Percentiles rank a stretch among this genome's conserved stretches.
Evolutionary conservation across 768 basidiomycete genomes (phyloP).

Genomic region (Trichaptum fuscoviolaceum): DNA sequence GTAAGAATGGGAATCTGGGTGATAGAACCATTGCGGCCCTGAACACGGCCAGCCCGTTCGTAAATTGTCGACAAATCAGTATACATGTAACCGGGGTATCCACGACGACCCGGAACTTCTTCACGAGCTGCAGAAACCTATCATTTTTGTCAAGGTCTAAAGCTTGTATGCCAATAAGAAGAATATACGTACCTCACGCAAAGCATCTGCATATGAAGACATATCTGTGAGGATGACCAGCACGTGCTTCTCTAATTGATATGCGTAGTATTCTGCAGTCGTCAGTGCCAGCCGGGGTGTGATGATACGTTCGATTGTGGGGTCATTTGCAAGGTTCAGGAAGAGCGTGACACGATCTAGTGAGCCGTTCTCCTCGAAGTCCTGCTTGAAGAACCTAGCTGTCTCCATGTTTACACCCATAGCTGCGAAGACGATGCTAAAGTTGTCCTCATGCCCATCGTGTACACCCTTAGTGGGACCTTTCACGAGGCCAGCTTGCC

Average conservation of each 20-base stretch:
- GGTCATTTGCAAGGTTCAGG: slow-evolving; percentile 98
- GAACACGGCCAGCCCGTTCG: slow-evolving; percentile 96
- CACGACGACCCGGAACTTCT: slow-evolving; percentile 98
- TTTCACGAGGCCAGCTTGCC: slow-evolving; percentile 96
- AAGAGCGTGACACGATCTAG: slow-evolving; percentile 97
- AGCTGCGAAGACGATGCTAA: slow-evolving; percentile 98
- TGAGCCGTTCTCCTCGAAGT: slow-evolving; percentile 98
- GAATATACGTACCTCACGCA: slow-evolving; percentile 75
- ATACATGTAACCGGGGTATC: slow-evolving; percentile 98
- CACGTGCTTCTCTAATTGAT: slow-evolving; percentile 99
- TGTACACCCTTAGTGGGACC: slow-evolving; percentile 95
- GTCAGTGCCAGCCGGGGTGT: slow-evolving; percentile 97
- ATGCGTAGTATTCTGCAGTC: slow-evolving; percentile 98
- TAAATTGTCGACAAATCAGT: slow-evolving; percentile 99
- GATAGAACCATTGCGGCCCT: slow-evolving; percentile 98
- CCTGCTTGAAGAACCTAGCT: slow-evolving; percentile 98
- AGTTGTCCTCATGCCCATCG: slow-evolving; percentile 99
- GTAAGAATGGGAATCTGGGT: slow-evolving; percentile 99
- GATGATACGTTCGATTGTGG: slow-evolving; percentile 99
- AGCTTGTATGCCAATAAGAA: slow-evolving; percentile 6
- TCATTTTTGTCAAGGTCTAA: slow-evolving; percentile 5
- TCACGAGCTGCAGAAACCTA: slow-evolving; percentile 97
- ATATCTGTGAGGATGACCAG: slow-evolving; percentile 99
- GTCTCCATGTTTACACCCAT: slow-evolving; percentile 99
- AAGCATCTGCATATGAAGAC: slow-evolving; percentile 95